A percentile compares a stretch with the other conserved stretches of the same genome.
These are phyloP conservation scores for Talaromyces wortmannii DNA, from an alignment of 495 filamentous ascomycete species.

Conservation along the genomic window DNA sequence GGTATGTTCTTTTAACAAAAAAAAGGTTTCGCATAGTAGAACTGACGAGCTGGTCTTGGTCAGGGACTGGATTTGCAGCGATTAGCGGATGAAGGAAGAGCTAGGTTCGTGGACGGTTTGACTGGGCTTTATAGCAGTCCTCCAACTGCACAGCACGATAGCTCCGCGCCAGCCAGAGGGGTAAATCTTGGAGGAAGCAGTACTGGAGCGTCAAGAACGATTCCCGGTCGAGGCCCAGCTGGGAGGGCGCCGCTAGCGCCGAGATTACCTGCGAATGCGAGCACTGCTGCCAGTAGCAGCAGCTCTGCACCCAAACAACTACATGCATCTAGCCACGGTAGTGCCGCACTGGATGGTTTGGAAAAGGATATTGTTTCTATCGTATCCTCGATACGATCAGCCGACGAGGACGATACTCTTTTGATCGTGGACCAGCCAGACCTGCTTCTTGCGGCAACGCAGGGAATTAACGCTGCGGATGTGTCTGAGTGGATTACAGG, in stretches of 20 bases:
- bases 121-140: slow-evolving; percentile 43
- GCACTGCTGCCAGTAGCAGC: slow-evolving; percentile 7
- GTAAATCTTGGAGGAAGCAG: neutral
- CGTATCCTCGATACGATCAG: slow-evolving; percentile 13
- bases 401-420: slow-evolving; percentile 11
- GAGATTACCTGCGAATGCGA: neutral
- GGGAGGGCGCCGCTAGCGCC: neutral
- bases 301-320: slow-evolving; percentile 18
- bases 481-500: slow-evolving; percentile 38
- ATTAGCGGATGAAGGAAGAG: slow-evolving; percentile 45
- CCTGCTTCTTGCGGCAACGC: slow-evolving; percentile 40
- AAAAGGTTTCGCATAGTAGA: neutral
- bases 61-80: slow-evolving; percentile 66
- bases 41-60: neutral
- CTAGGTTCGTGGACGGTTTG: slow-evolving; percentile 71
- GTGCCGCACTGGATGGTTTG: slow-evolving; percentile 23
- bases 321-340: slow-evolving; percentile 25
- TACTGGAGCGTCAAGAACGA: neutral
- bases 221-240: neutral
- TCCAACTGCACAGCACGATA: neutral
- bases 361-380: slow-evolving; percentile 33
- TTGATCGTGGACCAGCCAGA: slow-evolving; percentile 47
- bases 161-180: neutral
- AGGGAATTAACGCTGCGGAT: slow-evolving; percentile 36
- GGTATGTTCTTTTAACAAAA: slow-evolving; percentile 25